Percentiles rank a stretch among this genome's conserved stretches.
phyloP scores from a whole-genome alignment of 805 yeast genomes.

The Lipomyces kockii region DNA sequence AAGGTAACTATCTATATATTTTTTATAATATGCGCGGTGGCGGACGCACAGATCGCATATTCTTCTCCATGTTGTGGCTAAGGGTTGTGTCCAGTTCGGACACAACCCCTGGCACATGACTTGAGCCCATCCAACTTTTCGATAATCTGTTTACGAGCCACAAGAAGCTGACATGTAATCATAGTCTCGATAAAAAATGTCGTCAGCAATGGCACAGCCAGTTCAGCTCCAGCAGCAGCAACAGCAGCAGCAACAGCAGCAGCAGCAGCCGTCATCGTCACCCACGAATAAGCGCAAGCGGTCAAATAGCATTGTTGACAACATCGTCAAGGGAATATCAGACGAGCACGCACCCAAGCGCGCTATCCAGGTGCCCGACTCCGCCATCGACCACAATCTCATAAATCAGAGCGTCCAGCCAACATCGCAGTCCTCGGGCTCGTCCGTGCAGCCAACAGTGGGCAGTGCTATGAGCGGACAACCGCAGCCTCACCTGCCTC shows the following conservation, averaged over 20 bases:
- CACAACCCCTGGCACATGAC: constrained; percentile 32
- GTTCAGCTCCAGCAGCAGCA: neutral
- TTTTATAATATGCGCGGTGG: neutral
- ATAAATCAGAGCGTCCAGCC: constrained; percentile 18
- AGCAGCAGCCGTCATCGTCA: constrained; percentile 13
- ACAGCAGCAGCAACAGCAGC: too few species aligned
- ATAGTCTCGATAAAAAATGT: neutral
- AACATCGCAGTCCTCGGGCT: constrained; percentile 7
- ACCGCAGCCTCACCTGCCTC: constrained; percentile 30
- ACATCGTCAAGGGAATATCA: constrained; percentile 8
- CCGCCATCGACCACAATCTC: constrained; percentile 26
- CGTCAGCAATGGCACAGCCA: constrained; percentile 12
- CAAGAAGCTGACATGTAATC: neutral
- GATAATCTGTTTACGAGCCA: neutral
- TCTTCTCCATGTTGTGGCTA: neutral
- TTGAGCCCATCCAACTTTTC: neutral
- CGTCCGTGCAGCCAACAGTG: constrained; percentile 8
- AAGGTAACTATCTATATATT: neutral
- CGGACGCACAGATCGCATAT: neutral
- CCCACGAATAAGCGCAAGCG: constrained; percentile 22
- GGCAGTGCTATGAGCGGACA: constrained; percentile 17
- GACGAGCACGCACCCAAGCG: constrained; percentile 10
- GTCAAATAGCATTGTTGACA: constrained; percentile 15
- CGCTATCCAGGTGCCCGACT: constrained; percentile 8
- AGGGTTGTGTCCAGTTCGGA: constrained; percentile 6